These are phyloP conservation scores for Yarrowia alimentaria DNA, from an alignment of 805 yeast species.

Conservation along the genomic window DNA sequence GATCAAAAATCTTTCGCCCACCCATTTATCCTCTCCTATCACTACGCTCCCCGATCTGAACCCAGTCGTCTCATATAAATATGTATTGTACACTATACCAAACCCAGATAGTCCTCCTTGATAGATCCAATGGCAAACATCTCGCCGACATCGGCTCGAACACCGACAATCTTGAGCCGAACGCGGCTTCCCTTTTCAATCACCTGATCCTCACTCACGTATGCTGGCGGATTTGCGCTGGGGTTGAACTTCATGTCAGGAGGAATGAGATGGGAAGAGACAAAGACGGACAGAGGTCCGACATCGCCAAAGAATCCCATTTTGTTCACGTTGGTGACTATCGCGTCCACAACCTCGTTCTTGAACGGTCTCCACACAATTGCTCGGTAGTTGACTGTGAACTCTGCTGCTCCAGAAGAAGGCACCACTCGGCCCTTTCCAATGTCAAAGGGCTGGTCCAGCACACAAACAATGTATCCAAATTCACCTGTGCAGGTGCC, in stretches of 20 bases:
- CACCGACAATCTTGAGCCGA: constrained; percentile 93
- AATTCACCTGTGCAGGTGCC: constrained; percentile 99
- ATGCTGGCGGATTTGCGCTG: constrained; percentile 97
- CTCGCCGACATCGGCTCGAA: constrained; percentile 94
- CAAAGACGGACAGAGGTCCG: constrained; percentile 93
- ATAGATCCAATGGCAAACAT: constrained; percentile 97
- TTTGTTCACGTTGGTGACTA: constrained; percentile 88
- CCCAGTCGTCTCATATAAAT: constrained; percentile 21
- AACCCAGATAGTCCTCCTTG: constrained; percentile 96
- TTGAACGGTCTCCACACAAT: constrained; percentile 98
- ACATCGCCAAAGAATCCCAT: constrained; percentile 98
- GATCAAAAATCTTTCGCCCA: no score
- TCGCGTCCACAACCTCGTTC: constrained; percentile 95
- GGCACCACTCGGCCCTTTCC: constrained; percentile 93
- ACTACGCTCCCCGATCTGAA: no score
- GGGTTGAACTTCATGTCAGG: constrained; percentile 92
- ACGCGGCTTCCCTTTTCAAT: constrained; percentile 93
- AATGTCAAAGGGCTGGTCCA: constrained; percentile 91
- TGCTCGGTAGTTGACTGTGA: constrained; percentile 92
- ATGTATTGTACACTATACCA: constrained; percentile 44
- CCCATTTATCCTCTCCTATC: no score
- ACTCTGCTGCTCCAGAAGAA: constrained; percentile 90
- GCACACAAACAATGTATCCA: constrained; percentile 93
- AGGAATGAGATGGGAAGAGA: constrained; percentile 91
- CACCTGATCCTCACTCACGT: constrained; percentile 90